Base-by-base conservation (phyloP, 352 stramenopile species). In the Phytophthora syringae region DNA sequence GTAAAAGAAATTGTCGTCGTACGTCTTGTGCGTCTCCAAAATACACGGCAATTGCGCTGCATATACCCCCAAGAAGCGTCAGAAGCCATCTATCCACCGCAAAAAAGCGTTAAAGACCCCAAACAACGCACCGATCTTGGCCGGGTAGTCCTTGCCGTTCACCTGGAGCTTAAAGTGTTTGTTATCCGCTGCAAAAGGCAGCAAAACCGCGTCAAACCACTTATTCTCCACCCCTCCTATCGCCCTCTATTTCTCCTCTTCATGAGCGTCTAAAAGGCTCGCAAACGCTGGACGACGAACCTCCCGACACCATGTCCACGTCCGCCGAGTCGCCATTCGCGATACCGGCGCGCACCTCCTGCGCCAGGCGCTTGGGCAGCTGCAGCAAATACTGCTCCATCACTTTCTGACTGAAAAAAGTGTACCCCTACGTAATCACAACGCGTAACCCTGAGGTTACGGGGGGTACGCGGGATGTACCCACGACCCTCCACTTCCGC, bases 321-420 rank as follows among this genome's bases (percentile, higher is more conserved):
- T 92, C 78, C 10, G 77, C 58, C 11, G 70, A 70, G 18, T 94
- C 83, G 21, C 75, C 78, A 50, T 77, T 81, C 42, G 76, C 77
- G 53, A 94, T 93, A 37, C 76, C 75, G 7, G 76, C 47, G 37
- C 86, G 83, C 61, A 96, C 75, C 51, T 96, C 84, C 52, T 81
- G 68, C 69, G 84, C 86, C 37, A 96, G 61, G 24, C 76, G 76
- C 84, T 92, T 93, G n/a, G 88, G 88, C 37, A 95, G 70, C 67
- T 93, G 86, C 52, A 96, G 79, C 71, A 96, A 52, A 68, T 92
- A 96, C 64, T 96, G 88, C 72, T 96, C 88, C 88, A 96, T 96
- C 4, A 10, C 42, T 55, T 48, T 18, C 12, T 25, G 13, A 27
- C 43, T 32, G 27, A 32, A 32, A 32, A 28, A 25, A n/a, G 13